Evolutionary conservation across 768 basidiomycete species (phyloP).

Genomic region (Suillus ampliporus): DNA sequence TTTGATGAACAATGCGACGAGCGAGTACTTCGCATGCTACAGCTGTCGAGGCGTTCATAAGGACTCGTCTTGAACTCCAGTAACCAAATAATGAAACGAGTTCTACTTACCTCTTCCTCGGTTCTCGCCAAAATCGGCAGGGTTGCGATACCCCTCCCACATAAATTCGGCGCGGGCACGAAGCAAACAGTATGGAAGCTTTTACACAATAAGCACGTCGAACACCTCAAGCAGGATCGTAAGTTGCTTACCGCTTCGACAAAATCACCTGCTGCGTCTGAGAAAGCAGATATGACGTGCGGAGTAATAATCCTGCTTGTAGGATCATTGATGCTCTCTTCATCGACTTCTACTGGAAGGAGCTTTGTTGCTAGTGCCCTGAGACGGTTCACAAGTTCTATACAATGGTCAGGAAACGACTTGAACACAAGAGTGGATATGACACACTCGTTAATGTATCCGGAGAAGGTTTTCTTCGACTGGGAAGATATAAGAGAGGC

Average conservation of each 20-base stretch:
- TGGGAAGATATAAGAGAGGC: constrained; percentile 50
- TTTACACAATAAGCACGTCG: background rate
- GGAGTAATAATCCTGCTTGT: constrained; percentile 87
- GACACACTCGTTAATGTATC: constrained; percentile 77
- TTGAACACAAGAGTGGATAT: background rate
- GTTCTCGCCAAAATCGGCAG: constrained; percentile 90
- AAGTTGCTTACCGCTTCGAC: constrained; percentile 68
- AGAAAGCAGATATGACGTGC: constrained; percentile 76
- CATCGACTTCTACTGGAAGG: constrained; percentile 82
- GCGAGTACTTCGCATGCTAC: constrained; percentile 86
- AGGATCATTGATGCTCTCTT: constrained; percentile 66
- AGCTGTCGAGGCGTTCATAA: constrained; percentile 48
- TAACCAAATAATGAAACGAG: background rate
- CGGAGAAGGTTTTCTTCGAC: constrained; percentile 62
- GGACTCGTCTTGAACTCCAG: background rate
- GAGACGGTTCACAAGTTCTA: constrained; percentile 83
- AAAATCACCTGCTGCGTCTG: constrained; percentile 86
- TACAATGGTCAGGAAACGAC: constrained; percentile 4
- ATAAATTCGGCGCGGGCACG: constrained; percentile 81
- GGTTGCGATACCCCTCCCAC: constrained; percentile 79
- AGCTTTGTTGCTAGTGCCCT: constrained; percentile 76
- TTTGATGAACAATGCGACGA: constrained; percentile 74
- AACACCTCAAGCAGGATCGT: background rate
- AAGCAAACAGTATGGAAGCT: constrained; percentile 86
- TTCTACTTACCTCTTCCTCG: constrained; percentile 67